Evolutionary conservation across 768 basidiomycete genomes (phyloP).

Genomic region (Naganishia friedmannii): DNA sequence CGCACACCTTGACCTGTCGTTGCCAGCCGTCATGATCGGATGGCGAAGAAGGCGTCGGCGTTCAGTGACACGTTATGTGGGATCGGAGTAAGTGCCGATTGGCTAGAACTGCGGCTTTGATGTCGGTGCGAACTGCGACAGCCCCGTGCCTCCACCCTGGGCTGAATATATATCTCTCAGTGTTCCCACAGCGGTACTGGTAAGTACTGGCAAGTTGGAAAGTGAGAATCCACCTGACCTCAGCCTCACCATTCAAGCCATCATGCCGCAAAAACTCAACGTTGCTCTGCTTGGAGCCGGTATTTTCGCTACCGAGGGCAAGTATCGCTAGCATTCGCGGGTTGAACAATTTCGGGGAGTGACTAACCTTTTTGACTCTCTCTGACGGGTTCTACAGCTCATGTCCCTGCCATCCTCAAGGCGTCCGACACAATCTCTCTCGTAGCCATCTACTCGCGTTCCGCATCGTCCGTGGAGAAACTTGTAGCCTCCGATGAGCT

Average conservation of each 20-base stretch:
- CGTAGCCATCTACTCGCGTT: slow-evolving; percentile 77
- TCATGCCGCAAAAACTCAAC: slow-evolving; percentile 49
- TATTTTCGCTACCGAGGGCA: slow-evolving; percentile 72
- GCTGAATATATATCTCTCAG: neutral
- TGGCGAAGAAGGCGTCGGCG: neutral
- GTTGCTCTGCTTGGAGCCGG: slow-evolving; percentile 79
- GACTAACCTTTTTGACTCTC: neutral
- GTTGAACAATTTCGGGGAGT: neutral
- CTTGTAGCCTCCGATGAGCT: slow-evolving; percentile 52
- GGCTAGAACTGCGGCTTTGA: slow-evolving; percentile 1
- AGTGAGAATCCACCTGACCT: neutral
- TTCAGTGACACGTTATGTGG: slow-evolving; percentile 3
- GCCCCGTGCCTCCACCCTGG: slow-evolving; percentile 4
- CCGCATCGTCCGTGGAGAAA: slow-evolving; percentile 58
- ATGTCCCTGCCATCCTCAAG: slow-evolving; percentile 73
- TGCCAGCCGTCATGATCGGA: too few relatives aligned
- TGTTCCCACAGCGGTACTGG: neutral
- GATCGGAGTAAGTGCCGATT: neutral
- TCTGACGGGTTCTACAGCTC: slow-evolving; percentile 55
- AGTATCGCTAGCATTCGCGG: slow-evolving; percentile 36
- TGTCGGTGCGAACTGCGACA: slow-evolving; percentile 13
- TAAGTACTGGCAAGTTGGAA: too few relatives aligned
- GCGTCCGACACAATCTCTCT: slow-evolving; percentile 56
- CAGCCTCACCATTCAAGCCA: neutral
- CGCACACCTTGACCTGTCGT: neutral